Conservation (phyloP, 208 protist genomes). For the Paratrypanosoma confusum region DNA sequence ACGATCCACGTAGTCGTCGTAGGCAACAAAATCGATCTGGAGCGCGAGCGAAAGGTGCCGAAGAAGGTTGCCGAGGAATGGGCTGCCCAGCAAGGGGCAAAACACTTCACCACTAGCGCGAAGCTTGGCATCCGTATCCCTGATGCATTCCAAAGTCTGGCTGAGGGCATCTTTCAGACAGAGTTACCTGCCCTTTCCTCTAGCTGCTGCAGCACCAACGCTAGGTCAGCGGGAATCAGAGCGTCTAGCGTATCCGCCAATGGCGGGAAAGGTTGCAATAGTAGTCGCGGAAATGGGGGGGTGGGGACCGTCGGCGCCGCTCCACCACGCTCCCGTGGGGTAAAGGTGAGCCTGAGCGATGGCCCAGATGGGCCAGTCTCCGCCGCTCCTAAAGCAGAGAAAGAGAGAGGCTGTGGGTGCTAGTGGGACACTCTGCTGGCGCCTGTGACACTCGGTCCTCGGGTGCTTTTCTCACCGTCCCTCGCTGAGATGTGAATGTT, state of each 20-base stretch:
- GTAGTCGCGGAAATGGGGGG: too few relatives aligned
- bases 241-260: neutral
- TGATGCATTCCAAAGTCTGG: conserved; percentile 10
- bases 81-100: conserved; percentile 4
- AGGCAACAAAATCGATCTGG: conserved; percentile 84
- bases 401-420: too few relatives aligned
- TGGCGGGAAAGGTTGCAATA: conserved; percentile 1
- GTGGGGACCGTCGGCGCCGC: neutral
- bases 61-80: conserved; percentile 13
- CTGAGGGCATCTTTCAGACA: neutral
- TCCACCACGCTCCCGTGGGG: neutral
- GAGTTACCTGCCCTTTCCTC: neutral
- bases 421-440: too few relatives aligned
- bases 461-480: too few relatives aligned
- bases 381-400: too few relatives aligned
- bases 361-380: too few relatives aligned
- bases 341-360: conserved; percentile 4
- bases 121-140: conserved; percentile 9
- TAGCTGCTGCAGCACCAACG: neutral
- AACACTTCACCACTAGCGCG: conserved; percentile 12
- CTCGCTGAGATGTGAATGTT: too few relatives aligned
- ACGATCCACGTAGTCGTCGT: conserved; percentile 67
- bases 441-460: too few relatives aligned
- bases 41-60: conserved; percentile 52
- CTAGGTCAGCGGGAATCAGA: neutral